These are phyloP conservation scores for Stephanodiscus minutulus DNA, from an alignment of 108 stramenopile species.

Conservation along the genomic window DNA sequence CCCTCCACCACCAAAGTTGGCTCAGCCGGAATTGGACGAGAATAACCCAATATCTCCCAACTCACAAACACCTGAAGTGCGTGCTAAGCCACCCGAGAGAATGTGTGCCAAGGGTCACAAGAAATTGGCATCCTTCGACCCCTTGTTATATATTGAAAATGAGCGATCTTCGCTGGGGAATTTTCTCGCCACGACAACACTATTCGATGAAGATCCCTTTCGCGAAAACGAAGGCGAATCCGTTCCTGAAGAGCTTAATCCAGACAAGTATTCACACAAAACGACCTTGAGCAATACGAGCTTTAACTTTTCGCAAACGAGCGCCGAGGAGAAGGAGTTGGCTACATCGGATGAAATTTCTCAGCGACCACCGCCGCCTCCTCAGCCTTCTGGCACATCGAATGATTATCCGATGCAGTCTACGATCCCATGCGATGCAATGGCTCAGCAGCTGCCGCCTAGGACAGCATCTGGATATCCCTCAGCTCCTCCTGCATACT, in stretches of 20 bases:
- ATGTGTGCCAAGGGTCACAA: slow-evolving; percentile 8
- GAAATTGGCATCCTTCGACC: slow-evolving; percentile 19
- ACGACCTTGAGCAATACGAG: slow-evolving; percentile 59
- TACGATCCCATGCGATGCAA: neutral
- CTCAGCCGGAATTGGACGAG: slow-evolving; percentile 47
- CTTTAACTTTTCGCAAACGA: slow-evolving; percentile 22
- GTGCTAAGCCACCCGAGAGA: neutral
- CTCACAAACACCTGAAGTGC: neutral
- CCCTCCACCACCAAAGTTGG: slow-evolving; percentile 48
- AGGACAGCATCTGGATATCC: neutral
- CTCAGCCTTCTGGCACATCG: slow-evolving; percentile 6
- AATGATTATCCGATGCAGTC: neutral
- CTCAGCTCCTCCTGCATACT: neutral
- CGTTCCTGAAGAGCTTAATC: slow-evolving; percentile 22
- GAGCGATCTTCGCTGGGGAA: slow-evolving; percentile 41
- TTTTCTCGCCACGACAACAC: slow-evolving; percentile 29
- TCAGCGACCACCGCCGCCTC: slow-evolving; percentile 6
- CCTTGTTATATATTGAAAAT: slow-evolving; percentile 5
- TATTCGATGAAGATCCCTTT: slow-evolving; percentile 28
- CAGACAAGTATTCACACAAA: slow-evolving; percentile 53
- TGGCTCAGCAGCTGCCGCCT: slow-evolving; percentile 1
- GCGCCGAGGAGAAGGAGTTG: neutral
- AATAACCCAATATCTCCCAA: slow-evolving; percentile 23
- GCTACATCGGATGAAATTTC: neutral
- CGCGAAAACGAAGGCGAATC: slow-evolving; percentile 16